phyloP scores from a whole-genome alignment of 176 grass and related monocot species.

The Bonia amplexicaulis region DNA sequence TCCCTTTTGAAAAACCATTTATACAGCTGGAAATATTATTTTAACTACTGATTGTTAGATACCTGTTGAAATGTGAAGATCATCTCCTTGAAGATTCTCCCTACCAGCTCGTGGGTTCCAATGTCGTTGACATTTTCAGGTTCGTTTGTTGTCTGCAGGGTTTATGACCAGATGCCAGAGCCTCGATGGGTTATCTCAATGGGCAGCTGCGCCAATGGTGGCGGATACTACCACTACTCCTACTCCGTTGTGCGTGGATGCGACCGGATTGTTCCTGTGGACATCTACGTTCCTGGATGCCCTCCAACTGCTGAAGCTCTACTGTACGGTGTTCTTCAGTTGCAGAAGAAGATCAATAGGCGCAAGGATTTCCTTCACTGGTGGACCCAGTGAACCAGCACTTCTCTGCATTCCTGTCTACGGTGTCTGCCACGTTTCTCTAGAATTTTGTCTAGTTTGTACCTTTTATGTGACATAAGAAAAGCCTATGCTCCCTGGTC shows the following conservation, averaged over 20 bases:
- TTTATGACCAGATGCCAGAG: constrained; percentile 87
- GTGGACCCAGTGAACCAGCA: constrained; percentile 55
- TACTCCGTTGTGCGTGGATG: constrained; percentile 88
- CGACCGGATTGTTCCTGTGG: constrained; percentile 66
- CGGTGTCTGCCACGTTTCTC: too few species aligned
- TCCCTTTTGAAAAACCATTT: neutral
- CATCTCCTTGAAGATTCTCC: neutral
- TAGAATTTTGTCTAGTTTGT: neutral
- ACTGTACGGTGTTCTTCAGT: constrained; percentile 63
- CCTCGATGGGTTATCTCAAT: constrained; percentile 86
- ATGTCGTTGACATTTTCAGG: neutral
- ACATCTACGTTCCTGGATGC: constrained; percentile 77
- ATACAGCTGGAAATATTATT: neutral
- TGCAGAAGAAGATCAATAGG: constrained; percentile 83
- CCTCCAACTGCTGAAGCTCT: constrained; percentile 81
- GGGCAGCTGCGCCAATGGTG: constrained; percentile 78
- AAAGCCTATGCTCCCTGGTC: neutral
- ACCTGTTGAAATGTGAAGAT: neutral
- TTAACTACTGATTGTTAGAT: neutral
- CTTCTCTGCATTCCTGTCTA: neutral
- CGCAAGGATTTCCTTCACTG: constrained; percentile 76
- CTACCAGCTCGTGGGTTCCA: neutral
- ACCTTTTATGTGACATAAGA: neutral
- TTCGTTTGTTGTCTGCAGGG: constrained; percentile 20
- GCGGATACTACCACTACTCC: constrained; percentile 94